Base-by-base conservation (phyloP, 2,329 filamentous ascomycete genomes). In the Sporothrix humicola region DNA sequence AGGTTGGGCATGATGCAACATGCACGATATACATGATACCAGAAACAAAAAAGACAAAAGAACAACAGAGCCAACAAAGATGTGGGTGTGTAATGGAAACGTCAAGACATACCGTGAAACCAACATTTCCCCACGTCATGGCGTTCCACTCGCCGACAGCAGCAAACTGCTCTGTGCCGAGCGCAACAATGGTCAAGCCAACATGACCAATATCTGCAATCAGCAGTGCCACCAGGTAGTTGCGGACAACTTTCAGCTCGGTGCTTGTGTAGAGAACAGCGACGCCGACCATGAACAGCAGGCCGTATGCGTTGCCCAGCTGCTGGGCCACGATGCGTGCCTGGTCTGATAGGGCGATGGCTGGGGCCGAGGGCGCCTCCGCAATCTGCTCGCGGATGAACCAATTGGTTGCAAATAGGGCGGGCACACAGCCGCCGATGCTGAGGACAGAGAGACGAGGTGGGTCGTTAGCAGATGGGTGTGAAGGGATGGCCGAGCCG, bases 111-210 rank as follows among this genome's bases (percentile, higher is more conserved):
- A 90, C 87, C 37, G 91, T 93, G 69, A 86, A 85, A 8, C 87
- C 90, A 75, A 94, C 85, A 78, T 94, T 94, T 2, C 92, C 92
- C 88, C 89, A 92, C n/a, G 90, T 87, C 84, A 91, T 87, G 48
- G 86, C 83, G 79, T 93, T 93, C 92, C 92, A 94, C 26, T 80
- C 82, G 4, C 78, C 81, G 12, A 91, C 81, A 76, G 89, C 85
- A 61, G 87, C 75, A 65, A 88, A 85, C 48, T 82, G 82, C 10
- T 87, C 84, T 79, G 83, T 84, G 9, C 90, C 91, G 75, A 93
- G 83, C 7, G 85, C 86, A 77, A 83, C 82, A 74, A 87, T 88
- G 20, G 88, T 91, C 74, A 90, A 84, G 69, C 85, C 88, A 37
- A 94, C 82, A 79, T 94, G 92, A 2, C 90, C 89, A 75, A 93